Conservation (phyloP, 176 grass and related monocot genomes). For the Juncus inflexus region DNA sequence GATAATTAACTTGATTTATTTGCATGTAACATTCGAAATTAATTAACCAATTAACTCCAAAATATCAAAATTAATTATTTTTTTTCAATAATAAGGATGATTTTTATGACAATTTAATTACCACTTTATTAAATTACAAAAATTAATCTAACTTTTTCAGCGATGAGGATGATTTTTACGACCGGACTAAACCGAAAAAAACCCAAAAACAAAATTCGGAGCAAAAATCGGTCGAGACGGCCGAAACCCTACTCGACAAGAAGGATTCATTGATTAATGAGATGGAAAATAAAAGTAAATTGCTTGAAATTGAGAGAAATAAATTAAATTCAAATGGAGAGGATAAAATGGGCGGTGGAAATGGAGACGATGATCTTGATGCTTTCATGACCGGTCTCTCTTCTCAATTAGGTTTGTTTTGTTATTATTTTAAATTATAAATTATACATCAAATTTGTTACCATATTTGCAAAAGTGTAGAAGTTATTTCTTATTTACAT, state of each 20-base stretch:
- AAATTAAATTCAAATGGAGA: constrained; percentile 34
- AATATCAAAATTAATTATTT: not conserved
- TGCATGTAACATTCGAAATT: no score
- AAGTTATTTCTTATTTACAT: no score
- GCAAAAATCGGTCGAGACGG: constrained; percentile 79
- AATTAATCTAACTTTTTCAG: constrained; percentile 37
- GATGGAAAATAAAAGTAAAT: constrained; percentile 68
- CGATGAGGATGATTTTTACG: constrained; percentile 95
- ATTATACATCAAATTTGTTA: no score
- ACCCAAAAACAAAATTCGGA: constrained; percentile 32
- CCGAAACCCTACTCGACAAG: constrained; percentile 94
- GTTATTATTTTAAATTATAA: no score
- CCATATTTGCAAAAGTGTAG: no score
- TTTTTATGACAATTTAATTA: not conserved
- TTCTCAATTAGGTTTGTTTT: constrained; percentile 82
- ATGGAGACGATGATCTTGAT: constrained; percentile 85
- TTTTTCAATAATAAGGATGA: not conserved
- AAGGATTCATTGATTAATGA: constrained; percentile 58
- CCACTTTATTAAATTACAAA: not conserved
- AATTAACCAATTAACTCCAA: constrained; percentile 1
- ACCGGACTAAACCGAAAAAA: constrained; percentile 81
- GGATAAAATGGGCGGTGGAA: constrained; percentile 36
- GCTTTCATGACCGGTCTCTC: constrained; percentile 92
- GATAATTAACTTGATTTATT: no score
- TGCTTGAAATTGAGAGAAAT: constrained; percentile 69